Percentiles rank a stretch among this genome's conserved stretches.
phyloP scores from a whole-genome alignment of 306 rosid genomes.

The Astragalus glycyphyllos region DNA sequence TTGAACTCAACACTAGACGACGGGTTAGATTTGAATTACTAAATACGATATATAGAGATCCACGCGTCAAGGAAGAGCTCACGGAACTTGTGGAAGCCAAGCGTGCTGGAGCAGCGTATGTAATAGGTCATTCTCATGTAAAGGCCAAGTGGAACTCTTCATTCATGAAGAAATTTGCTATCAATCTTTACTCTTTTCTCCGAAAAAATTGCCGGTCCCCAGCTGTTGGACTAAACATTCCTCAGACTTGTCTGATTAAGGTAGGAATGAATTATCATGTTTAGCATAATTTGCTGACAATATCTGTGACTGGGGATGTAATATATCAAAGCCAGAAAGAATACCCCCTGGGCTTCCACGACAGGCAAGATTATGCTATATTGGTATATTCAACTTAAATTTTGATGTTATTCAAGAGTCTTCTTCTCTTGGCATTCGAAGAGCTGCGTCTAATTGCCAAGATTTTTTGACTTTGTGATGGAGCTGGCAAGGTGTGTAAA shows the following conservation, averaged over 20 bases:
- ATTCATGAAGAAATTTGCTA: conserved; percentile 63
- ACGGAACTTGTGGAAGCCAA: conserved; percentile 85
- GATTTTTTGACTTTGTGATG: conserved; percentile 44
- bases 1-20: conserved; percentile 57
- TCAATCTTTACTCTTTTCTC: conserved; percentile 80
- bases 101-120: conserved; percentile 80
- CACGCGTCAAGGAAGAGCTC: conserved; percentile 77
- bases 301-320: conserved; percentile 30
- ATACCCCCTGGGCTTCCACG: conserved; percentile 22
- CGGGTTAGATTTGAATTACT: conserved; percentile 58
- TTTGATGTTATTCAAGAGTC: conserved; percentile 26
- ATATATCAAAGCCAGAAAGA: conserved; percentile 37
- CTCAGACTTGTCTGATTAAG: conserved; percentile 83
- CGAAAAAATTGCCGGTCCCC: conserved; percentile 89
- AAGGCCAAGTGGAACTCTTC: conserved; percentile 80
- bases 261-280: conserved; percentile 87
- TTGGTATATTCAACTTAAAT: conserved; percentile 32
- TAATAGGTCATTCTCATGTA: conserved; percentile 77
- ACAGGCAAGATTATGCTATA: conserved; percentile 33
- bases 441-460: conserved; percentile 36
- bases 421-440: conserved; percentile 39
- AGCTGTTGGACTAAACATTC: conserved; percentile 80
- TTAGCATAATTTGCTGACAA: conserved; percentile 43
- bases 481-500: conserved; percentile 41
- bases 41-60: conserved; percentile 65